Base-by-base conservation (phyloP, 441 rosid genomes). In the Populus hybrid region DNA sequence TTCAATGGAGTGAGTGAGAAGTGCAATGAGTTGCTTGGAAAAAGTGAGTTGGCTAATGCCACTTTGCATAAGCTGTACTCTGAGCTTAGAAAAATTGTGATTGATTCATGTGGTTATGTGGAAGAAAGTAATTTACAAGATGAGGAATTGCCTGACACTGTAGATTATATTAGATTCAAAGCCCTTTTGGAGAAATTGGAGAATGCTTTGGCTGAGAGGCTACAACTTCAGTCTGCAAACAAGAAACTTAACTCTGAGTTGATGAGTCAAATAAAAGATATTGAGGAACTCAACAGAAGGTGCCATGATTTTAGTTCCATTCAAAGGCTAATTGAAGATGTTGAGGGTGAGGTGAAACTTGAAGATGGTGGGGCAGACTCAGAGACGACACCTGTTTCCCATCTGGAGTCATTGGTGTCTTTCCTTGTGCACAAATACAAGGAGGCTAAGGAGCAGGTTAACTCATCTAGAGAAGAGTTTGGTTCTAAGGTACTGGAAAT, bases 331-430 rank as follows among this genome's bases (percentile, higher is more conserved):
- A 79, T 93, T 72, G 84, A 85, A 81, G 88, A 86, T 76, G 84
- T 93, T 40, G 89, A 87, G 89, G 88, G 82, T 82, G 88, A 86
- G 78, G 79, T 92, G 73, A 84, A 93, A 81, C 89, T 82, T 77
- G 90, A 89, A 81, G 87, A 77, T 73, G 70, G 76, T 36, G 83
- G 73, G 74, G 54, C 59, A 64, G 87, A 77, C 82, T 82, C 76
- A 42, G 93, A 87, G 81, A 79, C 77, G 69, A 78, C 76, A 12
- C 89, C 92, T 82, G 68, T 82, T 81, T 83, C 87, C 40, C 83
- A 66, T 70, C 81, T 97, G 72, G 94, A 89, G 90, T 89, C 86
- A 79, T 83, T 94, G 81, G 89, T 97, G 75, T 84, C 89, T 72
- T 82, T 87, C 76, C 94, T 97, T 86, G 88, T 88, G 85, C 80